Base-by-base conservation (phyloP, 768 basidiomycete genomes). In the Phanerochaete sordida region DNA sequence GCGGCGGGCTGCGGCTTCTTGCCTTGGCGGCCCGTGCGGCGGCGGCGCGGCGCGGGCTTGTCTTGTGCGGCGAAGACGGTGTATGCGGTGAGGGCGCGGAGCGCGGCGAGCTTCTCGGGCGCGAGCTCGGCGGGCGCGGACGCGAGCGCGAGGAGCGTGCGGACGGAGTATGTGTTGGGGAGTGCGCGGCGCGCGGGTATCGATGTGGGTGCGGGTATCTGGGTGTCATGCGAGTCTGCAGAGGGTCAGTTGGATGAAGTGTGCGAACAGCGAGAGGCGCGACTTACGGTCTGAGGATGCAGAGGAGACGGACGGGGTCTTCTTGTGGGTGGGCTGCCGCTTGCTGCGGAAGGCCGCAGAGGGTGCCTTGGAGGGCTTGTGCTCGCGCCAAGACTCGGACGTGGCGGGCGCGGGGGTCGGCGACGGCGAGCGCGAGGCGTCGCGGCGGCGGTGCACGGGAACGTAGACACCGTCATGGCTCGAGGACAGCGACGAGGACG, bases 131-230 rank as follows among this genome's bases (percentile, higher is more conserved):
- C 54, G 28, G 63, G 62, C 13, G 65, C 64, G 2, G 57, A 60
- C 9, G 66, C 58, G 58, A 70, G 66, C 2, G 63, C 58, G 58
- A 68, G 67, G 13, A 70, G 69, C 9, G 50, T 52, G 44, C 50
- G 15, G 59, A 59, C 43, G 26, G 66, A 50, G 59, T 70, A 70
- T 11, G 61, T 61, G 58, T 31, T 51, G 21, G 65, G 60, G 15
- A 57, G 26, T 12, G 46, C 19, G 46, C 21, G 31, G 26, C 44
- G 43, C 44, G 39, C 39, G 64, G 66, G 66, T 67, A 67, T 67
- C 58, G 31, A 46, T 24, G 64, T 16, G 19, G 39, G 57, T 19
- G 37, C 21, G 63, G 65, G 67, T 68, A 66, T 66, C 58, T 54
- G 58, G 23, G 60, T 49, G 62, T 15, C 23, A 21, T 54, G 60